Percentiles rank a stretch among this genome's conserved stretches.
These are phyloP conservation scores for Quercus lobata DNA, from an alignment of 331 rosid species.

Conservation along the genomic window DNA sequence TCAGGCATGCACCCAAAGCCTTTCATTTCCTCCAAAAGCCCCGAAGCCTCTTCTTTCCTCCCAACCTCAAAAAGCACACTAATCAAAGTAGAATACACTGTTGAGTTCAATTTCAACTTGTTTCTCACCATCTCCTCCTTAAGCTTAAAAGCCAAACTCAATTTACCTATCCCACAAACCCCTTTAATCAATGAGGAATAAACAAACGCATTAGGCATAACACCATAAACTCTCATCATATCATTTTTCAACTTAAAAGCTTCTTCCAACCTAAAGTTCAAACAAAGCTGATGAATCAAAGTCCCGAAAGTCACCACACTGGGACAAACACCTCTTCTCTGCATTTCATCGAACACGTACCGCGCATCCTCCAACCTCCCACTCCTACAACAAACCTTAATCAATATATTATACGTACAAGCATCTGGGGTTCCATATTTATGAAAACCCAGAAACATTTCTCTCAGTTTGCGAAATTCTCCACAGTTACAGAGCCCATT, in stretches of 20 bases:
- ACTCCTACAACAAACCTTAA: constrained; percentile 26
- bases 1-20: constrained; percentile 42
- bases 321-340: constrained; percentile 25
- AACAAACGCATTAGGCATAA: constrained; percentile 38
- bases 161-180: constrained; percentile 43
- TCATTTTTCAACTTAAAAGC: constrained; percentile 56
- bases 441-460: constrained; percentile 7
- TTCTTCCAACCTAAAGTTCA: constrained; percentile 22
- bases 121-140: constrained; percentile 67
- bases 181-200: constrained; percentile 58
- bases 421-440: constrained; percentile 47
- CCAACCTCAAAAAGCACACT: constrained; percentile 48
- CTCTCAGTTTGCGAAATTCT: constrained; percentile 28
- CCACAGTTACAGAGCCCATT: constrained; percentile 46
- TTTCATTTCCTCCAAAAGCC: constrained; percentile 57
- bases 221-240: constrained; percentile 34
- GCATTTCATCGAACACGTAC: constrained; percentile 64
- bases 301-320: constrained; percentile 54
- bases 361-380: constrained; percentile 32
- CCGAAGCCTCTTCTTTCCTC: constrained; percentile 46
- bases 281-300: constrained; percentile 47
- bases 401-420: constrained; percentile 65
- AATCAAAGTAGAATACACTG: constrained; percentile 52
- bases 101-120: constrained; percentile 33
- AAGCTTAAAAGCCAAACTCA: constrained; percentile 41